Evolutionary conservation across 2,329 filamentous ascomycete species (phyloP).

Genomic region (Epichloe scottii): DNA sequence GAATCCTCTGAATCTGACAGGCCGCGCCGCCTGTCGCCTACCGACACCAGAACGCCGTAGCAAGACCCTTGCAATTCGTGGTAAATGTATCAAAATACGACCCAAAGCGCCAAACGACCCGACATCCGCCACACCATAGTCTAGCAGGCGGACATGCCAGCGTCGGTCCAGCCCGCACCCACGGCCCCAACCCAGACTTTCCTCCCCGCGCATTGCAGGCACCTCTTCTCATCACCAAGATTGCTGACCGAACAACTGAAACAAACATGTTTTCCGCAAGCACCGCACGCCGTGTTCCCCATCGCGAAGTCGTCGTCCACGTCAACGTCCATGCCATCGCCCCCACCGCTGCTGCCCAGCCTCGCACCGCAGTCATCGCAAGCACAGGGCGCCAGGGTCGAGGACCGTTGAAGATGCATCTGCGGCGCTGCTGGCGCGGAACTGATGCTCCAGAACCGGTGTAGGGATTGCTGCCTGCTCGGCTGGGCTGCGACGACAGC

Average conservation of each 20-base stretch:
- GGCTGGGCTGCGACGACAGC: conserved; percentile 6
- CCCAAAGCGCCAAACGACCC: not conserved
- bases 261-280: conserved; percentile 44
- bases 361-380: conserved; percentile 43
- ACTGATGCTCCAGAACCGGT: conserved; percentile 49
- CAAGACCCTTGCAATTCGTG: too few relatives aligned
- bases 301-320: conserved; percentile 17
- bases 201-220: conserved; percentile 37
- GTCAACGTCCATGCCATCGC: conserved; percentile 29
- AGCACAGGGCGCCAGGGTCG: conserved; percentile 15
- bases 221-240: conserved; percentile 39
- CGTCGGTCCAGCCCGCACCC: conserved; percentile 9
- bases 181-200: conserved; percentile 12
- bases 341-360: conserved; percentile 12
- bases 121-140: not conserved
- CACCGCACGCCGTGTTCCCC: conserved; percentile 28
- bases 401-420: not conserved
- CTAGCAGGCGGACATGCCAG: conserved; percentile 13
- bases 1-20: too few relatives aligned
- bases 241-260: conserved; percentile 47
- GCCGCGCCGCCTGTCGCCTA: too few relatives aligned
- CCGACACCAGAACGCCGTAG: too few relatives aligned
- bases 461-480: conserved; percentile 37
- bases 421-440: conserved; percentile 11
- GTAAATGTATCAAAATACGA: not conserved